Percentiles rank a stretch among this genome's conserved stretches.
Conservation (phyloP, 768 basidiomycete genomes). For the Dendrothele bispora region DNA sequence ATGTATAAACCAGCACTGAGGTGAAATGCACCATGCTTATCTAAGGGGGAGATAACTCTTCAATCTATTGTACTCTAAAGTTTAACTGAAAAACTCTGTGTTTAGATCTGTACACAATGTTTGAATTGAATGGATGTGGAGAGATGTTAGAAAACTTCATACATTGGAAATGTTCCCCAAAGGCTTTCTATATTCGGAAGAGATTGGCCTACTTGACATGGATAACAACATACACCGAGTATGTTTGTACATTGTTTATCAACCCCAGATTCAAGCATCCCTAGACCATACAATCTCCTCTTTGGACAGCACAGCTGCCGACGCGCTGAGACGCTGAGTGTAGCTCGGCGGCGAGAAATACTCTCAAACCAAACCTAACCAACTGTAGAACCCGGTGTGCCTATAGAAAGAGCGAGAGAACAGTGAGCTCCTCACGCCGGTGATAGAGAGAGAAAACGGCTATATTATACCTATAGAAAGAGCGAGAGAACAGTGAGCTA, state of each 20-base stretch:
- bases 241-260: constrained; percentile 24
- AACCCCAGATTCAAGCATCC: constrained; percentile 24
- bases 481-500: no score
- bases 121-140: constrained; percentile 24
- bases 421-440: no score
- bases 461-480: no score
- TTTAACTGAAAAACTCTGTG: background rate
- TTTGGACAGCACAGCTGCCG: no score
- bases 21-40: constrained; percentile 7
- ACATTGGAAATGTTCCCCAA: constrained; percentile 26
- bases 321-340: no score
- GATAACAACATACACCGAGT: constrained; percentile 17
- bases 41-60: background rate
- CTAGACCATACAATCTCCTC: constrained; percentile 21
- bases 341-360: no score
- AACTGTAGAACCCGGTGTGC: no score
- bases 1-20: constrained; percentile 5
- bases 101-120: constrained; percentile 27
- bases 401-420: no score
- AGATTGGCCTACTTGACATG: constrained; percentile 24
- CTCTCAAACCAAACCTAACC: no score
- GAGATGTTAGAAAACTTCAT: constrained; percentile 26
- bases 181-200: constrained; percentile 27
- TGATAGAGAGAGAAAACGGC: no score
- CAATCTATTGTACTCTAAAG: background rate